Evolutionary conservation across 1,284 basidiomycete species (phyloP).

Genomic region (Mrakiaceae sp.): DNA sequence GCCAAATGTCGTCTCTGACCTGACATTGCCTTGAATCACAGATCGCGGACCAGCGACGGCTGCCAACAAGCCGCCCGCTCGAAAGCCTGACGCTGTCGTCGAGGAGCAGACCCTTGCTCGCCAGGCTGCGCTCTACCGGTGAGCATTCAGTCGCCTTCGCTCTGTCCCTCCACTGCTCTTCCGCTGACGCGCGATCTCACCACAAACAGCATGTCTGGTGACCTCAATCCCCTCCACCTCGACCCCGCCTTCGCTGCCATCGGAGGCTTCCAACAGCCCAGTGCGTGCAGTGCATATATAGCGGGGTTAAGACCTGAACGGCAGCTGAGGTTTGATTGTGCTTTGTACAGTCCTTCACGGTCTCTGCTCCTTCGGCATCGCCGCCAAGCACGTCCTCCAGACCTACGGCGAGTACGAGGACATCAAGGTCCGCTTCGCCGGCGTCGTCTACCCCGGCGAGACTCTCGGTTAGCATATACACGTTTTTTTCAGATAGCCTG

Average conservation of each 20-base stretch:
- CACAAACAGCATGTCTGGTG: slow-evolving; percentile 59
- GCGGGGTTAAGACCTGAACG: not conserved
- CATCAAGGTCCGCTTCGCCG: slow-evolving; percentile 80
- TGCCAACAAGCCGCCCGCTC: slow-evolving; percentile 66
- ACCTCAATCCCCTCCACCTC: slow-evolving; percentile 87
- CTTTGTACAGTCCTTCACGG: slow-evolving; percentile 42
- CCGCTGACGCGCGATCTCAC: not conserved
- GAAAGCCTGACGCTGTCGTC: slow-evolving; percentile 67
- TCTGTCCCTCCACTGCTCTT: not conserved
- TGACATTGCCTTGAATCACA: slow-evolving; percentile 26
- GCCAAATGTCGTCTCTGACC: not conserved
- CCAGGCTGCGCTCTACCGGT: slow-evolving; percentile 89
- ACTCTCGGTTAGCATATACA: slow-evolving; percentile 43
- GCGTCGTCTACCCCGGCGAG: slow-evolving; percentile 78
- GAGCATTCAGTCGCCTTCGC: slow-evolving; percentile 21
- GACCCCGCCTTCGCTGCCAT: slow-evolving; percentile 86
- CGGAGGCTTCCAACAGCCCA: slow-evolving; percentile 89
- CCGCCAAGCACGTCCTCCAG: slow-evolving; percentile 87
- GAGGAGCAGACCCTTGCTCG: slow-evolving; percentile 71
- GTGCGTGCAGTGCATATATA: slow-evolving; percentile 20
- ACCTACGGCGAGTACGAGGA: slow-evolving; percentile 76
- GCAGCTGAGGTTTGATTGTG: too few species aligned
- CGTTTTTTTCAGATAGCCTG: too few species aligned
- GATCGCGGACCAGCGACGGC: slow-evolving; percentile 88
- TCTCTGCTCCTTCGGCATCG: slow-evolving; percentile 85